Evolutionary conservation across 2,329 filamentous ascomycete species (phyloP).

Genomic region (Aspergillus phoenicis): DNA sequence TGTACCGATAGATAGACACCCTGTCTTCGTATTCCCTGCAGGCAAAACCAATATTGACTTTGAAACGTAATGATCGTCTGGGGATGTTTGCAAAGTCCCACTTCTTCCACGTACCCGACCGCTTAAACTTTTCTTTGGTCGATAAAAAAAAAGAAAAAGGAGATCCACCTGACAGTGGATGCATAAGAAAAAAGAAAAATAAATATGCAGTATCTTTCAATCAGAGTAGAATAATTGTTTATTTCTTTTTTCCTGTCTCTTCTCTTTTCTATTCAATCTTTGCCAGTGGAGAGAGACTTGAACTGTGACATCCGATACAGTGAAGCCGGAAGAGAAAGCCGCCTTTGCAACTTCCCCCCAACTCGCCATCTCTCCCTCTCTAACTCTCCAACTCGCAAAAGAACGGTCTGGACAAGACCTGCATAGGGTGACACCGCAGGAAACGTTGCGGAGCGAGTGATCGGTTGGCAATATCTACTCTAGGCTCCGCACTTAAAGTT

Average conservation of each 20-base stretch:
- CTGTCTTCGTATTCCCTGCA: neutral
- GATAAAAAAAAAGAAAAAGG: neutral
- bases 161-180: neutral
- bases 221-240: too few relatives aligned
- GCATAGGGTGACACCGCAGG: constrained; percentile 4
- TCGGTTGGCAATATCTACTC: neutral
- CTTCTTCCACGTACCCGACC: constrained; percentile 3
- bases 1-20: neutral
- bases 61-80: constrained; percentile 4
- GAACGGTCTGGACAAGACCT: constrained; percentile 9
- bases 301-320: too few relatives aligned
- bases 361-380: neutral
- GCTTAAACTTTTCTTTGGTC: neutral
- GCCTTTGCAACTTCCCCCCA: neutral
- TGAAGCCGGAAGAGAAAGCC: neutral
- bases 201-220: neutral
- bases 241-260: too few relatives aligned
- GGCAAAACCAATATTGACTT: neutral
- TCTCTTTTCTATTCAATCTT: too few relatives aligned
- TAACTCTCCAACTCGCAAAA: neutral
- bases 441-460: neutral
- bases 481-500: neutral
- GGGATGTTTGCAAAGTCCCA: neutral
- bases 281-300: too few relatives aligned
- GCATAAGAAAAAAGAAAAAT: neutral